Base-by-base conservation (phyloP, 2,329 filamentous ascomycete species). In the Fusarium vanettenii region DNA sequence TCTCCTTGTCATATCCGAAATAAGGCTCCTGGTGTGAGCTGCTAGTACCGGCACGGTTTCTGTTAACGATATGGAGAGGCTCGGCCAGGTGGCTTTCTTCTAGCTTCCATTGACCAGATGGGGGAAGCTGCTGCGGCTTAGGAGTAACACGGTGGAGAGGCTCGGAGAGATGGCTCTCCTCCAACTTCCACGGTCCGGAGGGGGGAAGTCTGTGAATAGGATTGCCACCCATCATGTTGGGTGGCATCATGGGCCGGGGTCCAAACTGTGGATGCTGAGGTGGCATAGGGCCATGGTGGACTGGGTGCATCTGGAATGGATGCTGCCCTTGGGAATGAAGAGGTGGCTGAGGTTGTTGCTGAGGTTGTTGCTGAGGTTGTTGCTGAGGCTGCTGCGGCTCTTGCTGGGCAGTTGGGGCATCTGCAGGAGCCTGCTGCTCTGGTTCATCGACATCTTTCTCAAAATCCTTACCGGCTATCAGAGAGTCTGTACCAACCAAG, bases 101-200 rank as follows among this genome's bases (percentile, higher is more conserved):
- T 6, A 88, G 79, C 60, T 86, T 88, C 88, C 89, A 90, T 20
- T 82, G 82, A 0, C 84, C 85, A 18, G 81, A 79, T 2, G 84
- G 84, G 16, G 84, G 83, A 11, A 86, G 82, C 20, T 79, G 82
- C 20, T 84, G 83, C 5, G 84, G 43, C 22, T 69, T 75, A 14
- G 70, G 73, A 29, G 73, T 74, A 20, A 76, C 77, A 5, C 71
- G 66, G 62, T 84, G 81, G 20, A 90, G 82, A 29, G 89, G 89
- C 71, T 88, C 85, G 1, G 85, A 81, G 39, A 91, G 81, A 67
- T 88, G 85, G 11, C 89, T 90, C 79, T 90, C 88, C 71, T 90
- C 85, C 7, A 89, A 79, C 60, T 86, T 88, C 89, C 89, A 91
- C 20, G 83, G 82, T 0, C 85, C 86, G n/a, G 82, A 80, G 1